These are phyloP conservation scores for Blepharisma undulans DNA, from an alignment of 169 alveolate genomes.

Conservation along the genomic window DNA sequence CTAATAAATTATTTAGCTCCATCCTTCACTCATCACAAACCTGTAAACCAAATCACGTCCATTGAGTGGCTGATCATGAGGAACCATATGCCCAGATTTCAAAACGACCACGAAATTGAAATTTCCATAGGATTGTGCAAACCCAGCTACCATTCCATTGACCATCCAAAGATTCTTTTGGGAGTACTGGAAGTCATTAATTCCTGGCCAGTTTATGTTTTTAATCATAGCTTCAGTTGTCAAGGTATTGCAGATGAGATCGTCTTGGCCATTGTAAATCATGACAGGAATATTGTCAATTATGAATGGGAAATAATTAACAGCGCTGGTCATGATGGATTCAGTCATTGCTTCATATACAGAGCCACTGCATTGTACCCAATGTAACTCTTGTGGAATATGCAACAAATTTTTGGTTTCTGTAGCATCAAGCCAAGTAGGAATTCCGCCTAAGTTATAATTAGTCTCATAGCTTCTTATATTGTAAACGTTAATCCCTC, in stretches of 20 bases:
- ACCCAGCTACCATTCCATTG: conserved; percentile 63
- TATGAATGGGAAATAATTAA: not conserved
- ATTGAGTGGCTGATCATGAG: conserved; percentile 55
- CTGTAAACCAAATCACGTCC: conserved; percentile 46
- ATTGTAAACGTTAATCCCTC: conserved; percentile 27
- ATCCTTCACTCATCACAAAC: conserved; percentile 19
- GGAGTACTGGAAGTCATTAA: conserved; percentile 33
- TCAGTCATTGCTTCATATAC: not conserved
- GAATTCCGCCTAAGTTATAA: not conserved
- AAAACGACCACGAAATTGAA: conserved; percentile 55
- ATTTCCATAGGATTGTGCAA: conserved; percentile 44
- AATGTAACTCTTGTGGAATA: too few species aligned
- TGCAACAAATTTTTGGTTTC: not conserved
- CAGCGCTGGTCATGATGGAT: not conserved
- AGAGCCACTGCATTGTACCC: too few species aligned
- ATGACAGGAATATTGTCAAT: not conserved
- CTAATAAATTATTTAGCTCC: conserved; percentile 17
- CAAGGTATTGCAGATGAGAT: conserved; percentile 22
- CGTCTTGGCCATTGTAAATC: conserved; percentile 35
- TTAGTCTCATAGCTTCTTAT: not conserved
- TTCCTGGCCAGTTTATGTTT: conserved; percentile 42
- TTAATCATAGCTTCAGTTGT: not conserved
- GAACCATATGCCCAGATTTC: conserved; percentile 72
- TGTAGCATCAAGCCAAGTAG: not conserved
- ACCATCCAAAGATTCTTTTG: conserved; percentile 49